Percentiles rank a stretch among this genome's conserved stretches.
Conservation (phyloP, 441 rosid species). For the Biscutella laevigata region DNA sequence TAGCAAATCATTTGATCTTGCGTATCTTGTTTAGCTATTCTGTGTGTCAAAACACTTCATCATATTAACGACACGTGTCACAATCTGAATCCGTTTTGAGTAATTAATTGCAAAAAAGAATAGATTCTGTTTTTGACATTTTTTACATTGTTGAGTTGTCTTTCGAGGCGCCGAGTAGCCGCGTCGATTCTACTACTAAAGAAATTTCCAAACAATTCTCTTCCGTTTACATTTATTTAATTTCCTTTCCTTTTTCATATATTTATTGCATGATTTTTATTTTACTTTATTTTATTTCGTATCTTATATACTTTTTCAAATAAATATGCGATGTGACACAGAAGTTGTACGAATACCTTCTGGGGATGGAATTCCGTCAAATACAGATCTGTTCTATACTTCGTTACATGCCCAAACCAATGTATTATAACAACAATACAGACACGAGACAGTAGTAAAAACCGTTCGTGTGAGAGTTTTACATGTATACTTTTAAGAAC, state of each 20-base stretch:
- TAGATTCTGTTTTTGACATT: slow-evolving; percentile 23
- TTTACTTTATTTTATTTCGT: too few relatives aligned
- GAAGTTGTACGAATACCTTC: neutral
- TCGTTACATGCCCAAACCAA: slow-evolving; percentile 12
- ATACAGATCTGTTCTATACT: slow-evolving; percentile 14
- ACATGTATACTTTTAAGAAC: slow-evolving; percentile 5
- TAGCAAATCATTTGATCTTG: neutral
- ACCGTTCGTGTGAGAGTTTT: slow-evolving; percentile 22
- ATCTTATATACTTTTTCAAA: too few relatives aligned
- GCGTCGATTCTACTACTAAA: slow-evolving; percentile 11
- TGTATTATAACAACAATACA: slow-evolving; percentile 21
- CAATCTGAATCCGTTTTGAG: too few relatives aligned
- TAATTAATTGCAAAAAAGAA: too few relatives aligned
- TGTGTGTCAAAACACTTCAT: slow-evolving; percentile 4
- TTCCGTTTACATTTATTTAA: neutral
- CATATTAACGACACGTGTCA: slow-evolving; percentile 8
- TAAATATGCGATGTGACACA: too few relatives aligned
- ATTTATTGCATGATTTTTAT: neutral
- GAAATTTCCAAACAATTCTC: slow-evolving; percentile 1
- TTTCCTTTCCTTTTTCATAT: neutral
- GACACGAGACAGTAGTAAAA: slow-evolving; percentile 24
- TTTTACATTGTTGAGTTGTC: slow-evolving; percentile 15
- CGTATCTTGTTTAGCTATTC: slow-evolving; percentile 1
- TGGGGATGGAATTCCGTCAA: too few relatives aligned
- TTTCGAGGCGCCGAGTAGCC: slow-evolving; percentile 24